Conservation (phyloP, 768 basidiomycete genomes). For the Cantharellus anzutake region DNA sequence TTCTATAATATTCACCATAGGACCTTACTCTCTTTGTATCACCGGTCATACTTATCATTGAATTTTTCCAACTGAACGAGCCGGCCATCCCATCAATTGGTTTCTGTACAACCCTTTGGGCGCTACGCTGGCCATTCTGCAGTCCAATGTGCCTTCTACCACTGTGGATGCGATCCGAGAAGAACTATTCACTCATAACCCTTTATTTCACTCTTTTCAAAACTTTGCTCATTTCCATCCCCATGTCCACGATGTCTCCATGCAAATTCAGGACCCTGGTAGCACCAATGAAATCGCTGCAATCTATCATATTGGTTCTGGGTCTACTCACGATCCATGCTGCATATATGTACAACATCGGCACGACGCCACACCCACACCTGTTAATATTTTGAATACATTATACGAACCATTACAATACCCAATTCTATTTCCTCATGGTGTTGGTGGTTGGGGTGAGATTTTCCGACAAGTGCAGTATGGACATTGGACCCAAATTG, state of each 20-base stretch:
- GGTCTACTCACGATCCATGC: not conserved
- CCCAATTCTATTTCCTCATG: slow-evolving; percentile 22
- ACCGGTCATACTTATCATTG: not conserved
- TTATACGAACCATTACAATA: slow-evolving; percentile 23
- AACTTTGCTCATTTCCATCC: not conserved
- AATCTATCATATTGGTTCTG: not conserved
- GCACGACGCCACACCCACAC: not conserved
- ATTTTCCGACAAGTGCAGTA: not conserved
- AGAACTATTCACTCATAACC: too few relatives aligned
- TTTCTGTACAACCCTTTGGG: not conserved
- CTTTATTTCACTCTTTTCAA: not conserved
- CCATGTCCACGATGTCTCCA: not conserved
- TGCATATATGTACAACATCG: not conserved
- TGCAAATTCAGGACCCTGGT: not conserved
- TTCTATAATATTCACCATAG: not conserved
- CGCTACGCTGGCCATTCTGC: not conserved
- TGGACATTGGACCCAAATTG: slow-evolving; percentile 16
- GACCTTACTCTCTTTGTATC: not conserved
- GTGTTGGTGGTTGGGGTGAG: slow-evolving; percentile 20
- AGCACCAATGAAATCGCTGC: not conserved
- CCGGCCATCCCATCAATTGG: not conserved
- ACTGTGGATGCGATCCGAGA: not conserved
- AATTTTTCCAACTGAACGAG: not conserved
- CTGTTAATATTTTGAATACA: slow-evolving; percentile 14
- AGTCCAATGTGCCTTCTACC: not conserved